Evolutionary conservation across 2,329 filamentous ascomycete species (phyloP).

Genomic region (Aspergillus brasiliensis): DNA sequence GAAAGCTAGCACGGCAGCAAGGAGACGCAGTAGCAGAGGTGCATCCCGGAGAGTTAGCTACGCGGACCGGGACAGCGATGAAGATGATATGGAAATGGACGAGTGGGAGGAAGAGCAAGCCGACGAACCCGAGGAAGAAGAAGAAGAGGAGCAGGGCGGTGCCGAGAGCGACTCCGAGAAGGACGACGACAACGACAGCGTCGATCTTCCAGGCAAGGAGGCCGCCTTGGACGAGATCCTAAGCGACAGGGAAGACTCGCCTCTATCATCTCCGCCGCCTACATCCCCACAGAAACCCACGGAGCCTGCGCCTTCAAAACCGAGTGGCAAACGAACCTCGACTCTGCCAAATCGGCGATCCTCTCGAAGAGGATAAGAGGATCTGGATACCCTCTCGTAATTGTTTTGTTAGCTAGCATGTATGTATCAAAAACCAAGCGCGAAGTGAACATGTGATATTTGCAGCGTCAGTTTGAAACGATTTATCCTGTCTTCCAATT

Average conservation of each 20-base stretch:
- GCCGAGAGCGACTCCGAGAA: constrained; percentile 23
- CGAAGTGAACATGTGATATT: background rate
- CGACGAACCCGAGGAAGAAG: constrained; percentile 30
- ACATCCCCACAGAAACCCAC: constrained; percentile 15
- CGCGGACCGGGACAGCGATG: constrained; percentile 47
- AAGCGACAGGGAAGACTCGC: constrained; percentile 7
- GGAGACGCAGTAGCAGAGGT: constrained; percentile 45
- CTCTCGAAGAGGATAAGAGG: constrained; percentile 20
- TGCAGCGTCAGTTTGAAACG: too few relatives aligned
- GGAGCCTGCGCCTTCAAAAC: background rate
- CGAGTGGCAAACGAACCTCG: constrained; percentile 14
- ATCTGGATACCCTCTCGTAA: background rate
- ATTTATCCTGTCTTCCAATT: background rate
- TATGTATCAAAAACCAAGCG: constrained; percentile 1
- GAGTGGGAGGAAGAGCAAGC: constrained; percentile 38
- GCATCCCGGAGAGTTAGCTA: constrained; percentile 44
- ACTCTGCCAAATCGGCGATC: constrained; percentile 23
- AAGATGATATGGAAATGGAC: constrained; percentile 47
- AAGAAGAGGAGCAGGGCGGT: constrained; percentile 23
- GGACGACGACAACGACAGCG: constrained; percentile 17
- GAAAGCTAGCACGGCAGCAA: constrained; percentile 30
- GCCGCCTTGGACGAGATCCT: constrained; percentile 4
- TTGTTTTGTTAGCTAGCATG: background rate
- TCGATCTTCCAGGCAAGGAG: constrained; percentile 4
- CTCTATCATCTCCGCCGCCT: constrained; percentile 12